Evolutionary conservation across 225 moss, liverwort and hornwort species (phyloP).

Genomic region (Marchantia paleacea): DNA sequence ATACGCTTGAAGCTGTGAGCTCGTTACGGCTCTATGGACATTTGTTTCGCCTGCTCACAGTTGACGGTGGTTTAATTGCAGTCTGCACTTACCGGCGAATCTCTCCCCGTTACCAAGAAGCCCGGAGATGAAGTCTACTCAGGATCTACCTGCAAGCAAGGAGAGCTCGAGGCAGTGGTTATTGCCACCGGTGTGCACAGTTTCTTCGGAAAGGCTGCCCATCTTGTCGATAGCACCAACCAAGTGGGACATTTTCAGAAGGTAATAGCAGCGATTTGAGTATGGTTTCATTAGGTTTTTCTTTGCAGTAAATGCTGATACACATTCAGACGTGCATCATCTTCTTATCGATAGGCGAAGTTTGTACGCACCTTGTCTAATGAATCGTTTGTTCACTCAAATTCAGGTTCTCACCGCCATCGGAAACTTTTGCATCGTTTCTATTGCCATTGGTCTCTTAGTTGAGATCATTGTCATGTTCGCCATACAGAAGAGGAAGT

Average conservation of each 20-base stretch:
- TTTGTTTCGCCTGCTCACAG: neutral
- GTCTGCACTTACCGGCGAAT: conserved; percentile 49
- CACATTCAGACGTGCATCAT: neutral
- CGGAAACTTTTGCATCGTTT: conserved; percentile 52
- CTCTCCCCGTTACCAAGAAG: conserved; percentile 42
- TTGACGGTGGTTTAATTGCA: neutral
- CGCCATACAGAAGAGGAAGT: conserved; percentile 34
- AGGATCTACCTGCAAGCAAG: conserved; percentile 50
- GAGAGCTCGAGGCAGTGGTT: conserved; percentile 41
- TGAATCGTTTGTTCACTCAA: neutral
- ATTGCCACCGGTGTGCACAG: conserved; percentile 67
- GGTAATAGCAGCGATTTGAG: neutral
- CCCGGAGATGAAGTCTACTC: conserved; percentile 50
- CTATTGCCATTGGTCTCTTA: conserved; percentile 44
- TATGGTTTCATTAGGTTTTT: neutral
- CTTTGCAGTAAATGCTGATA: neutral
- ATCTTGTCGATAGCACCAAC: conserved; percentile 76
- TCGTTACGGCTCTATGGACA: neutral
- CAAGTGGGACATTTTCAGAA: conserved; percentile 49
- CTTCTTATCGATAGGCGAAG: neutral
- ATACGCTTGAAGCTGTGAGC: too few relatives aligned
- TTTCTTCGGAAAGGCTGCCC: conserved; percentile 84
- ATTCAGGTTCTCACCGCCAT: conserved; percentile 44
- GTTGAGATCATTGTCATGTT: conserved; percentile 49
- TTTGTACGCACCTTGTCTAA: neutral